A percentile compares a stretch with the other conserved stretches of the same genome.
Evolutionary conservation across 257 asterid species (phyloP).

Genomic region (Nyctanthes arbortristis): DNA sequence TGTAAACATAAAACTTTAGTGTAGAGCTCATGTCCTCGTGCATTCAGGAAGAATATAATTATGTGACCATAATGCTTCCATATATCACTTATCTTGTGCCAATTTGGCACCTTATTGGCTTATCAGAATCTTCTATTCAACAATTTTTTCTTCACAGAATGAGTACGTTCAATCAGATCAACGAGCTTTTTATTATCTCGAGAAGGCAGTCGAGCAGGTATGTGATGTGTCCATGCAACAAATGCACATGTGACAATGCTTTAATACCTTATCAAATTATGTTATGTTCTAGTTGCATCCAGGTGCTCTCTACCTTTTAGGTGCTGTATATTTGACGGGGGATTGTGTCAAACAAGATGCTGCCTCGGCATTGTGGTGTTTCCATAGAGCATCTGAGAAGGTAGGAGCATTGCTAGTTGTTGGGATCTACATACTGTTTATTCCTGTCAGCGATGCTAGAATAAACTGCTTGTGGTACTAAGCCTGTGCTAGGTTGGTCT

Average conservation of each 20-base stretch:
- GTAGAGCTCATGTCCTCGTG: constrained; percentile 1
- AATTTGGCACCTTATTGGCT: background rate
- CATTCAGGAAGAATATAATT: background rate
- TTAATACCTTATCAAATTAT: constrained; percentile 23
- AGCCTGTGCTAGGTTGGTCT: background rate
- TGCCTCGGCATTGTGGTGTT: constrained; percentile 92
- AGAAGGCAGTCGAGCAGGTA: constrained; percentile 94
- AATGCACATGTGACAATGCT: constrained; percentile 3
- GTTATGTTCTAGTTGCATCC: constrained; percentile 72
- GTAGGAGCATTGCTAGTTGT: constrained; percentile 36
- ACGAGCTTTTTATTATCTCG: constrained; percentile 81
- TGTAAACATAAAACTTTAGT: background rate
- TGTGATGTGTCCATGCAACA: constrained; percentile 40
- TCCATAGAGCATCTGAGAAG: constrained; percentile 94
- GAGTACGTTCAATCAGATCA: constrained; percentile 82
- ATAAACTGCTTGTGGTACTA: background rate
- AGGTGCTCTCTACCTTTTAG: constrained; percentile 91
- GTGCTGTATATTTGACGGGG: constrained; percentile 89
- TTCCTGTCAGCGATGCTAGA: constrained; percentile 8
- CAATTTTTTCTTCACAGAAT: constrained; percentile 58
- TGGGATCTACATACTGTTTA: constrained; percentile 1
- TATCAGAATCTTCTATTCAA: too few species aligned
- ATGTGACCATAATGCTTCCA: background rate
- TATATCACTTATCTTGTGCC: constrained; percentile 20
- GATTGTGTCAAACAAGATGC: constrained; percentile 88